A percentile compares a stretch with the other conserved stretches of the same genome.
phyloP scores from a whole-genome alignment of 257 asterid genomes.

The Nicotiana obtusifolia region DNA sequence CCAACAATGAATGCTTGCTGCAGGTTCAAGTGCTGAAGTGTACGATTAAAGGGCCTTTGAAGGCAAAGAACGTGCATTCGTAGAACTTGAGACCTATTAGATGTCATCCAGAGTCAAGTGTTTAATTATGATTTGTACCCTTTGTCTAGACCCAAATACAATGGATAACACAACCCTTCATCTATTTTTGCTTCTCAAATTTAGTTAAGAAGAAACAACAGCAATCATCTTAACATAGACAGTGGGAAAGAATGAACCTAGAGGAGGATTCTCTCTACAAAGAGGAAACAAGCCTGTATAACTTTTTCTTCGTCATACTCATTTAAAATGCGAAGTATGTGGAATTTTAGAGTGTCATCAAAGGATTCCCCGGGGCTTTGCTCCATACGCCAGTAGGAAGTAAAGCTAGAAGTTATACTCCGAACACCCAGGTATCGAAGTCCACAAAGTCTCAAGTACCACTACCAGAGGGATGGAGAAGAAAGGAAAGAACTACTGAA shows the following conservation, averaged over 20 bases:
- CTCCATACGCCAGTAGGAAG: background rate
- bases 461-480: background rate
- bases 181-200: background rate
- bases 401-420: background rate
- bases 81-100: background rate
- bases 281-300: background rate
- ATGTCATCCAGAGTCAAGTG: background rate
- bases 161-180: background rate
- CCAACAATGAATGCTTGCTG: background rate
- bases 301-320: background rate
- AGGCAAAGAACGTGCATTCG: background rate
- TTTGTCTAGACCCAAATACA: constrained; percentile 1
- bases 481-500: background rate
- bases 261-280: background rate
- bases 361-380: background rate
- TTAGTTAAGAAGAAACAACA: background rate
- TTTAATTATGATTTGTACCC: background rate
- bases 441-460: background rate
- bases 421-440: background rate
- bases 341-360: constrained; percentile 1
- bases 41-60: background rate
- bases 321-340: background rate
- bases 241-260: background rate
- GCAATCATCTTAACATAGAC: background rate
- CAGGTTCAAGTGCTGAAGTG: background rate